Evolutionary conservation across 225 moss, liverwort and hornwort species (phyloP).

Genomic region (Pseudoscleropodium purum): DNA sequence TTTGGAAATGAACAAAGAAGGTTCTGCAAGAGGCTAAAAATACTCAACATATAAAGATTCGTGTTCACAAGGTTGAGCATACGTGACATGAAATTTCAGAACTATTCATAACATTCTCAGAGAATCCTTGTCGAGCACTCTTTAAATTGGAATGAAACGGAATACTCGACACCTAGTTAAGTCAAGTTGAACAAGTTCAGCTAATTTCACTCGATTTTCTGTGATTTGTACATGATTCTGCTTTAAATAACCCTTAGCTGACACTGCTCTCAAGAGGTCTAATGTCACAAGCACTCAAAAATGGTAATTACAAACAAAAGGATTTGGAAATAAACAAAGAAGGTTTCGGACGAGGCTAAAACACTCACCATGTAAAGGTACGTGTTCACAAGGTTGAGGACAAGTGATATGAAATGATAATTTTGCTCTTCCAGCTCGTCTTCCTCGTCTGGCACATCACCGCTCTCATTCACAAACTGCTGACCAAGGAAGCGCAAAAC

Average conservation of each 20-base stretch:
- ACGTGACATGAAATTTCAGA: slow-evolving; percentile 33
- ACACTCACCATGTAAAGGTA: slow-evolving; percentile 77
- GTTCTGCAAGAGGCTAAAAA: not conserved
- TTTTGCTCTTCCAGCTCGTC: slow-evolving; percentile 18
- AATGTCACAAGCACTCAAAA: not conserved
- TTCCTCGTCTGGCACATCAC: slow-evolving; percentile 24
- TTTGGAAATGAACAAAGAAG: not conserved
- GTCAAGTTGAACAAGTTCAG: no score
- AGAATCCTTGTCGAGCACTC: no score
- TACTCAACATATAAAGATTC: slow-evolving; percentile 73
- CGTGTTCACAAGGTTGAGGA: slow-evolving; percentile 68
- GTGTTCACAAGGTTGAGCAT: slow-evolving; percentile 70
- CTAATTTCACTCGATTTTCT: no score
- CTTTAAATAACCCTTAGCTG: no score
- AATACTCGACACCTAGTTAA: no score
- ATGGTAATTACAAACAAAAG: not conserved
- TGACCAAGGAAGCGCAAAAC: slow-evolving; percentile 70
- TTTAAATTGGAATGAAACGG: no score
- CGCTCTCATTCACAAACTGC: slow-evolving; percentile 36
- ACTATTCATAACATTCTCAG: no score
- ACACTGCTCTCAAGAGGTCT: no score
- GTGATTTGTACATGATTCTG: no score
- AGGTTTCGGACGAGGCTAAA: not conserved
- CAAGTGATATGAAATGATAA: slow-evolving; percentile 52
- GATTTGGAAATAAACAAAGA: no score